Base-by-base conservation (phyloP, 768 basidiomycete genomes). In the Cystobasidium tubakii region DNA sequence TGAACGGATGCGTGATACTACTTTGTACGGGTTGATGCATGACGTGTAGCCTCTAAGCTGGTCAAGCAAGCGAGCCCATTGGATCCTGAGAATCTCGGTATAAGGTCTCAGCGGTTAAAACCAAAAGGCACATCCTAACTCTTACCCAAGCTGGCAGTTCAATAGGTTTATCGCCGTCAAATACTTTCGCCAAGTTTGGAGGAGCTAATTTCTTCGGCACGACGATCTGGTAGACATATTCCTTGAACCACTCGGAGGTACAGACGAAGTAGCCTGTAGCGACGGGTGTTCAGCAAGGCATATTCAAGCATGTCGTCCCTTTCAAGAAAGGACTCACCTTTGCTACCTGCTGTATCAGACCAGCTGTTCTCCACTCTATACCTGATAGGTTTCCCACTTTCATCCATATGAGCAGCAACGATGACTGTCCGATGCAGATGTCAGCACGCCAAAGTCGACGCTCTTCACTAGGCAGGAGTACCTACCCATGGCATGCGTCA, bases 351-450 rank as follows among this genome's bases (percentile, higher is more conserved):
- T 39, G 74, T 82, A 31, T 88, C 87, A 19, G 91, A 90, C 95
- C 95, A 98, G 1, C 88, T 90, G 83, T 98, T 98, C 84, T 98
- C 95, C 23, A 98, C 91, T 82, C 92, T 91, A 86, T 92, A 98
- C n/a, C 92, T 86, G 23, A 94, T 82, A 0, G 92, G 88, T 73
- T 86, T 86, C 66, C 91, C 91, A 1, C 81, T 80, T 15, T 83
- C 81, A 79, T 94, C 92, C 62, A 96, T 83, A 79, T 97, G 94
- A 21, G 94, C 94, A 21, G 86, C 94, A 21, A 90, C 88, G 80
- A 97, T 94, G 53, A 95, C 91, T 60, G 25, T 29, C 21, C 6
- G 53, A n/a, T n/a, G n/a, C n/a, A n/a, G n/a, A n/a, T n/a, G n/a
- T n/a, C n/a, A n/a, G n/a, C n/a, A n/a, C n/a, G n/a, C n/a, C n/a